These are phyloP conservation scores for Marasmius oreades DNA, from an alignment of 1,284 basidiomycete genomes.

Conservation along the genomic window DNA sequence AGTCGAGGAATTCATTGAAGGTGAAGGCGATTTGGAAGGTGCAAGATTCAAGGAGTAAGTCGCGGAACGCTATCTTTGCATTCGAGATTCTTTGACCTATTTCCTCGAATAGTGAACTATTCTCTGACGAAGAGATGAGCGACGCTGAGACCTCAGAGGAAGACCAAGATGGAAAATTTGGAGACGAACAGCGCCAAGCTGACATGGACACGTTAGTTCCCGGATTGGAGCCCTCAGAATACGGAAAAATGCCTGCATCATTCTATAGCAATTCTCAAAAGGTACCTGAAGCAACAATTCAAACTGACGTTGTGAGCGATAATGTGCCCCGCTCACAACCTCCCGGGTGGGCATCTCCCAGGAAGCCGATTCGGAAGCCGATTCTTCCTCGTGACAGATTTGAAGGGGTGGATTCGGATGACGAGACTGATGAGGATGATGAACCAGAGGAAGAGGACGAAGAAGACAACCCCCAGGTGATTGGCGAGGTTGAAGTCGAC, in stretches of 20 bases:
- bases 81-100: conserved; percentile 5
- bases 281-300: conserved; percentile 47
- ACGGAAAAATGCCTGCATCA: conserved; percentile 75
- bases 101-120: conserved; percentile 45
- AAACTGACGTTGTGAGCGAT: conserved; percentile 38
- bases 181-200: conserved; percentile 42
- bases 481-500: conserved; percentile 80
- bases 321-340: conserved; percentile 11
- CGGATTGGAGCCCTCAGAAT: conserved; percentile 65
- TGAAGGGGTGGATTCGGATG: conserved; percentile 84
- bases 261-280: conserved; percentile 68
- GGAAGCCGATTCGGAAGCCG: conserved; percentile 61
- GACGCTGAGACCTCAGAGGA: conserved; percentile 39
- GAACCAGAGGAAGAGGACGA: conserved; percentile 56
- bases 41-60: conserved; percentile 86
- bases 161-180: conserved; percentile 23
- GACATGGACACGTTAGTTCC: conserved; percentile 74
- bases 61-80: conserved; percentile 7
- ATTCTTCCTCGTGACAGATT: conserved; percentile 75
- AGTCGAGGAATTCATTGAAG: conserved; percentile 85
- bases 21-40: conserved; percentile 82
- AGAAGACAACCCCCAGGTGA: conserved; percentile 73
- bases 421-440: conserved; percentile 67
- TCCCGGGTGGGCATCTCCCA: conserved; percentile 13
- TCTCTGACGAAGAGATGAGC: conserved; percentile 52